These are phyloP conservation scores for Naganishia kalamii DNA, from an alignment of 768 basidiomycete species.

Conservation along the genomic window DNA sequence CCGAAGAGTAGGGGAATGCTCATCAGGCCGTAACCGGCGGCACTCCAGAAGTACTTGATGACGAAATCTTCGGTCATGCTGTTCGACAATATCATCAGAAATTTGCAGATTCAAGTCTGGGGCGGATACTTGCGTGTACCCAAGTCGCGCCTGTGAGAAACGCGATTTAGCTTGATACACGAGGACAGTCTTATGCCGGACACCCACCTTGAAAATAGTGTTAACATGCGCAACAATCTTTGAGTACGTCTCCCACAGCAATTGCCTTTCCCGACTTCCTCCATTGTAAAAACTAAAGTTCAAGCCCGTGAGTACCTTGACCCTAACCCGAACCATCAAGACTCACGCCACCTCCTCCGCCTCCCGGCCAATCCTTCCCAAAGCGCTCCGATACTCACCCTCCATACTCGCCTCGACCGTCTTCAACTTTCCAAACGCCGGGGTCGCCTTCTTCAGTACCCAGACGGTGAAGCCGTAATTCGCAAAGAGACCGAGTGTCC, in stretches of 20 bases:
- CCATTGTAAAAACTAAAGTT: slow-evolving; percentile 78
- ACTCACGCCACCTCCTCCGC: slow-evolving; percentile 86
- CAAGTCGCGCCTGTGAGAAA: slow-evolving; percentile 1
- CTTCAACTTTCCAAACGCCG: slow-evolving; percentile 84
- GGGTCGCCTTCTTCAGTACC: slow-evolving; percentile 76
- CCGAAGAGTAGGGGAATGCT: slow-evolving; percentile 78
- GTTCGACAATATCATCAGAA: slow-evolving; percentile 49
- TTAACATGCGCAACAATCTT: slow-evolving; percentile 81
- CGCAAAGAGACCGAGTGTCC: slow-evolving; percentile 67
- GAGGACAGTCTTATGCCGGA: not conserved
- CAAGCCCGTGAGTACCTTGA: not conserved
- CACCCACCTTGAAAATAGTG: slow-evolving; percentile 72
- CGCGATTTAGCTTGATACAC: too few relatives aligned
- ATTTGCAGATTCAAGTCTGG: not conserved
- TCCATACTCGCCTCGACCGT: slow-evolving; percentile 80
- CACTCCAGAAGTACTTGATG: slow-evolving; percentile 94
- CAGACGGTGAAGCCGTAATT: slow-evolving; percentile 83
- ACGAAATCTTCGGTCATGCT: slow-evolving; percentile 94
- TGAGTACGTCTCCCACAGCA: slow-evolving; percentile 69
- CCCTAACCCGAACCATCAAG: not conserved
- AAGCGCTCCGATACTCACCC: slow-evolving; percentile 83
- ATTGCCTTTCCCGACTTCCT: slow-evolving; percentile 71
- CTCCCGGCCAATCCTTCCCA: slow-evolving; percentile 77
- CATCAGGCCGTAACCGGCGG: slow-evolving; percentile 83
- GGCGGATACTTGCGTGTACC: slow-evolving; percentile 1